phyloP scores from a whole-genome alignment of 1,284 basidiomycete genomes.

The Austroboletus niveus region DNA sequence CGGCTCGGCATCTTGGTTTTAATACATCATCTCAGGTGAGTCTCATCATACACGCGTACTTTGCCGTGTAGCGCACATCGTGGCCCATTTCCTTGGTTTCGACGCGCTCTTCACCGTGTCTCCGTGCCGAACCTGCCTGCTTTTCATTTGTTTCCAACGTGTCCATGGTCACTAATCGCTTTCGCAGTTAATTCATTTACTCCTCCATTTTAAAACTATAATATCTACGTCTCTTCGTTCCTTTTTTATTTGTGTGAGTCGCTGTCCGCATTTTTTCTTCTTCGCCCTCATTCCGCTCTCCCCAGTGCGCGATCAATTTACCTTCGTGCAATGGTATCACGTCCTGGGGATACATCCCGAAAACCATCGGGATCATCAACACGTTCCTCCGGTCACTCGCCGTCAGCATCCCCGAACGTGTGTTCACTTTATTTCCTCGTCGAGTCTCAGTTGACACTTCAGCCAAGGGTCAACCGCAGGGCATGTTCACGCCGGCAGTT shows the following conservation, averaged over 20 bases:
- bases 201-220: constrained; percentile 33
- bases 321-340: constrained; percentile 46
- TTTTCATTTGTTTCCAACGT: constrained; percentile 17
- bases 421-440: constrained; percentile 4
- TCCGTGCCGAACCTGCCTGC: constrained; percentile 27
- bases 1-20: constrained; percentile 24
- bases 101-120: constrained; percentile 32
- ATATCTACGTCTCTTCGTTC: constrained; percentile 27
- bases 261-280: constrained; percentile 3
- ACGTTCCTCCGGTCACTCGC: constrained; percentile 60
- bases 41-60: constrained; percentile 39
- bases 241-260: constrained; percentile 32
- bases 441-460: constrained; percentile 6
- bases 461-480: constrained; percentile 39
- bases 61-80: constrained; percentile 32
- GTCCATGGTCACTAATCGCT: constrained; percentile 26
- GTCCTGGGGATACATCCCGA: constrained; percentile 50
- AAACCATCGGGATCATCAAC: constrained; percentile 68
- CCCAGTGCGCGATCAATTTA: constrained; percentile 33
- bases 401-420: constrained; percentile 56
- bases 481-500: constrained; percentile 43
- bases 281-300: constrained; percentile 18
- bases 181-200: constrained; percentile 38
- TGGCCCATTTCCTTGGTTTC: constrained; percentile 24
- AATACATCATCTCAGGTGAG: constrained; percentile 36